These are phyloP conservation scores for Seminavis robusta DNA, from an alignment of 108 stramenopile genomes.

Conservation along the genomic window DNA sequence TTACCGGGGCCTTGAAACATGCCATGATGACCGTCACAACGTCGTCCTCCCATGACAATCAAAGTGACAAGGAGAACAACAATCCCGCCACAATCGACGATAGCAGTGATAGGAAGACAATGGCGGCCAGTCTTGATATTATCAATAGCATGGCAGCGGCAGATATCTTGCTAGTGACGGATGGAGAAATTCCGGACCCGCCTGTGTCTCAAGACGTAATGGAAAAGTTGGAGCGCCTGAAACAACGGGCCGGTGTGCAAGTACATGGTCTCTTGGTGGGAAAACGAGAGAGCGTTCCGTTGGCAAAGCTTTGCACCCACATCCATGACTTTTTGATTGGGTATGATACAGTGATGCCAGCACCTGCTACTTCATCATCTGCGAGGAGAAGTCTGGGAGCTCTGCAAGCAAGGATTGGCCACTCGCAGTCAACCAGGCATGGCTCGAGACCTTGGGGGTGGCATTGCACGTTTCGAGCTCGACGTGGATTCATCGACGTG, in stretches of 20 bases:
- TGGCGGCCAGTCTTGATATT: neutral
- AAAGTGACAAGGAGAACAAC: too few relatives aligned
- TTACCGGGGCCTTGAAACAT: slow-evolving; percentile 62
- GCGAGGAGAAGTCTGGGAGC: neutral
- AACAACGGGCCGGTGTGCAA: slow-evolving; percentile 42
- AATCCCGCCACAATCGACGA: too few relatives aligned
- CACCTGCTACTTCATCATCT: neutral
- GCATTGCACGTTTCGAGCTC: too few relatives aligned
- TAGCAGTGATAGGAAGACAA: neutral
- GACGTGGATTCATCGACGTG: too few relatives aligned
- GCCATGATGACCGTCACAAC: slow-evolving; percentile 26
- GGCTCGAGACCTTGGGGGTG: too few relatives aligned
- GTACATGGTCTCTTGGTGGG: slow-evolving; percentile 71
- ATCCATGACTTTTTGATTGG: slow-evolving; percentile 56
- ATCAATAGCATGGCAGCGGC: slow-evolving; percentile 46
- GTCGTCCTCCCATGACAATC: too few relatives aligned
- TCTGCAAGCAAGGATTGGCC: neutral
- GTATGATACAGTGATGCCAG: slow-evolving; percentile 29
- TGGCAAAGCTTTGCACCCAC: slow-evolving; percentile 49
- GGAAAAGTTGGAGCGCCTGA: slow-evolving; percentile 46
- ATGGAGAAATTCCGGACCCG: slow-evolving; percentile 79
- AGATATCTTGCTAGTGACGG: slow-evolving; percentile 70
- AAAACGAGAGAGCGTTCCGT: slow-evolving; percentile 53
- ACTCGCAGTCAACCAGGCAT: too few relatives aligned
- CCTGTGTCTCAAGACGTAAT: slow-evolving; percentile 50